These are phyloP conservation scores for Leccinum disarticulatum DNA, from an alignment of 768 basidiomycete genomes.

Conservation along the genomic window DNA sequence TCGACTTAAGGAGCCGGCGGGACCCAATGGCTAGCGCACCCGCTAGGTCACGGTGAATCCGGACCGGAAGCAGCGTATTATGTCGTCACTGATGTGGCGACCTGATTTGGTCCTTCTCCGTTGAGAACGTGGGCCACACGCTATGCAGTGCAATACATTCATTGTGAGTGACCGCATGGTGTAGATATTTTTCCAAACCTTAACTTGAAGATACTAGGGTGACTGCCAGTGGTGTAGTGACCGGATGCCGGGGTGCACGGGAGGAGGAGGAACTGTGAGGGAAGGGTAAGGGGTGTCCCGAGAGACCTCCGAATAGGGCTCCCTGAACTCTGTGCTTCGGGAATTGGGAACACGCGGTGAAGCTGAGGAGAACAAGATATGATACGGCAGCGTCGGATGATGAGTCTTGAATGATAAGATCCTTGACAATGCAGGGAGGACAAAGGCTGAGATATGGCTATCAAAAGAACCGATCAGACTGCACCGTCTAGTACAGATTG, in stretches of 20 bases:
- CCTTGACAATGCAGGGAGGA: neutral
- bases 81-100: neutral
- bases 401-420: neutral
- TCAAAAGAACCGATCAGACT: neutral
- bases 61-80: neutral
- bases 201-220: neutral
- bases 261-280: neutral
- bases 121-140: constrained; percentile 9
- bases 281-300: neutral
- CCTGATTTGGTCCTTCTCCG: neutral
- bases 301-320: neutral
- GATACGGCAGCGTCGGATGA: neutral
- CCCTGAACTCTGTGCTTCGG: neutral
- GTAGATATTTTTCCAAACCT: neutral
- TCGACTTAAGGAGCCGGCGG: neutral
- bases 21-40: neutral
- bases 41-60: neutral
- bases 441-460: constrained; percentile 3
- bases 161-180: neutral
- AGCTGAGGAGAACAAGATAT: neutral
- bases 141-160: constrained; percentile 7
- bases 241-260: neutral
- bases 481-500: neutral
- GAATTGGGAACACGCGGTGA: neutral
- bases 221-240: neutral